A percentile compares a stretch with the other conserved stretches of the same genome.
Conservation (phyloP, 176 grass and related monocot genomes). For the Triticum urartu region DNA sequence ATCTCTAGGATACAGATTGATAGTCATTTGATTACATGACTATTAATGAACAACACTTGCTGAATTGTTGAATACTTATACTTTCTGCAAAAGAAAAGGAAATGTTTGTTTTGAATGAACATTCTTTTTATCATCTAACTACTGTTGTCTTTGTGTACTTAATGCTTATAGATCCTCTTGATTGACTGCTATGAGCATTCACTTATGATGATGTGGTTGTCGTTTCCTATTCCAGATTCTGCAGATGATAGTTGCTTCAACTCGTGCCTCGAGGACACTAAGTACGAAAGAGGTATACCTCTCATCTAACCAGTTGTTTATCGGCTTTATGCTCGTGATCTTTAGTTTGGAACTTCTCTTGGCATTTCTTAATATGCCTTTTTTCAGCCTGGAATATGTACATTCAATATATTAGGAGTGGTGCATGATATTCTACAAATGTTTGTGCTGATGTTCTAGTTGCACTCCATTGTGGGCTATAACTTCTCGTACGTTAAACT, state of each 20-base stretch:
- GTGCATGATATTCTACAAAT: background rate
- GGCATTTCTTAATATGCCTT: background rate
- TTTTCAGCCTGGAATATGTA: background rate
- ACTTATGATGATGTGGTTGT: background rate
- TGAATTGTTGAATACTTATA: constrained; percentile 20
- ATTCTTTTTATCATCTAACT: background rate
- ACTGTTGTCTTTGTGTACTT: background rate
- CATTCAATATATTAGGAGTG: background rate
- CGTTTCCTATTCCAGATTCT: constrained; percentile 62
- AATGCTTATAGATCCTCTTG: constrained; percentile 1
- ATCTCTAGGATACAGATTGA: background rate
- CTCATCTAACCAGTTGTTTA: background rate
- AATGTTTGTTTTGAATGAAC: background rate
- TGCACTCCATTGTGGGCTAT: background rate
- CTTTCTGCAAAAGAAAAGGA: constrained; percentile 1
- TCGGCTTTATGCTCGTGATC: background rate
- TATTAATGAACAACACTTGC: background rate
- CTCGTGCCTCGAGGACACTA: constrained; percentile 63
- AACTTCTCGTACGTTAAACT: constrained; percentile 2
- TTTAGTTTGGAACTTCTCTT: constrained; percentile 15
- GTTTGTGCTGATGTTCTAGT: background rate
- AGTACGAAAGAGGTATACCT: constrained; percentile 78
- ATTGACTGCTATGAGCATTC: background rate
- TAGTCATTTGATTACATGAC: background rate
- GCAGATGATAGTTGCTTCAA: constrained; percentile 60